Evolutionary conservation across 2,329 filamentous ascomycete genomes (phyloP), one percentile per base, ranked within the genome.

Genomic region (Apiospora rasikravindrae): DNA sequence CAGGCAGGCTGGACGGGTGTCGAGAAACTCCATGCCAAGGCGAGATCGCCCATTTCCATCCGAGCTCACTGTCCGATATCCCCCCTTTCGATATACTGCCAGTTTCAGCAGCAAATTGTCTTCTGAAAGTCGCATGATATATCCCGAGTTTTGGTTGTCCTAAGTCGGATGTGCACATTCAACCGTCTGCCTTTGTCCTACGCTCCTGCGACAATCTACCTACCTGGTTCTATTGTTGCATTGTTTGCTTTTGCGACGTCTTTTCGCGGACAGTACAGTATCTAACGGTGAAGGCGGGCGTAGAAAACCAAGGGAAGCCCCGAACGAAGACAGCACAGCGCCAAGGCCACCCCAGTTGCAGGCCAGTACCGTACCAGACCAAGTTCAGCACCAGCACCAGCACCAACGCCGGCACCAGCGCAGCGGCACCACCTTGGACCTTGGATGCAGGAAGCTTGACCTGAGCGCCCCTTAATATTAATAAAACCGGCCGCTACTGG

Each of bases 101-200:
- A 64, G 57, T 64, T 40, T 64, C 57, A 64, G 57, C 57, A 64
- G 57, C 57, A 64, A n/a, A 40, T 64, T 64, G 57, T 64, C 57
- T 40, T 64, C 33, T 64, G 40, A 57, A 64, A 64, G 57, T 64
- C 33, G 29, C 57, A 40, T 64, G 57, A 40, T n/a, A 64, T 64
- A 40, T 40, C 57, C 57, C 57, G 57, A n/a, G 57, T 24, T 64
- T 24, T 64, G 57, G 33, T 14, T 64, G 33, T 11, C n/a, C n/a
- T n/a, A n/a, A n/a, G n/a, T n/a, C 33, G 13, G 57, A 64, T 40
- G 33, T 37, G 29, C 57, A 19, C 57, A 64, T 26, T 45, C 16
- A 49, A n/a, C 7, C 45, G 6, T 10, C 10, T 42, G 6, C 40
- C 10, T 42, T 42, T 42, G 40, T 37, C 40, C 40, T 42, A 42